Evolutionary conservation across 2,329 filamentous ascomycete genomes (phyloP).

Genomic region (Fusarium torulosum): DNA sequence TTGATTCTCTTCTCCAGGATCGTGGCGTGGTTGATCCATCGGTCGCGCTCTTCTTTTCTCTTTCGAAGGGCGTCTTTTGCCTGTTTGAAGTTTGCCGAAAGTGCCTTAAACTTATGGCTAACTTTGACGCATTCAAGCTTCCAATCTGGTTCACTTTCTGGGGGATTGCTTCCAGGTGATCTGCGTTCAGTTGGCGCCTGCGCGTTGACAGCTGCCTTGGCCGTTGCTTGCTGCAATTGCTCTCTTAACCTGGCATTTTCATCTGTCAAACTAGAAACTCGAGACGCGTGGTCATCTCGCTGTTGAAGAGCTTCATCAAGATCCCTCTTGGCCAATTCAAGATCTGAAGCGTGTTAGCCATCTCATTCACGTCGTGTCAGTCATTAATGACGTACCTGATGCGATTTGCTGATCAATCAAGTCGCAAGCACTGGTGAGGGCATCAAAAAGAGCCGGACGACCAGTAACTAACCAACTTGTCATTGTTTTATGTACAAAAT

Average conservation of each 20-base stretch:
- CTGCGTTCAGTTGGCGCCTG: background rate
- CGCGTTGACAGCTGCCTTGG: slow-evolving; percentile 4
- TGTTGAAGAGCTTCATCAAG: slow-evolving; percentile 48
- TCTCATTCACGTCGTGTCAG: background rate
- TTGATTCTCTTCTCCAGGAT: slow-evolving; percentile 59
- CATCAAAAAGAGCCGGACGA: slow-evolving; percentile 56
- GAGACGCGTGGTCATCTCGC: slow-evolving; percentile 31
- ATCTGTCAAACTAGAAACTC: slow-evolving; percentile 18
- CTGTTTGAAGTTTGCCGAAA: slow-evolving; percentile 58
- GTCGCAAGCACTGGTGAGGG: slow-evolving; percentile 56
- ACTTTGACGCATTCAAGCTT: slow-evolving; percentile 55
- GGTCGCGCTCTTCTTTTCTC: slow-evolving; percentile 57
- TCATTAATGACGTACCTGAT: slow-evolving; percentile 50
- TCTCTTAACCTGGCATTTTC: slow-evolving; percentile 42
- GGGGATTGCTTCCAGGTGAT: slow-evolving; percentile 4
- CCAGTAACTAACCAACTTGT: slow-evolving; percentile 56
- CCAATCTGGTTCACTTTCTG: slow-evolving; percentile 40
- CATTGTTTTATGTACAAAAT: slow-evolving; percentile 49
- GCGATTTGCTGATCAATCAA: slow-evolving; percentile 55
- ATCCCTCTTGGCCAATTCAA: slow-evolving; percentile 59
- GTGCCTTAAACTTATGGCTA: slow-evolving; percentile 56
- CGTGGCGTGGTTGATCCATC: slow-evolving; percentile 61
- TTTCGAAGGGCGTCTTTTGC: slow-evolving; percentile 56
- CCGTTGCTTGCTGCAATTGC: slow-evolving; percentile 24
- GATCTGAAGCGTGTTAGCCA: slow-evolving; percentile 38